Evolutionary conservation across 441 rosid genomes (phyloP).

Genomic region (Jatropha multifida): DNA sequence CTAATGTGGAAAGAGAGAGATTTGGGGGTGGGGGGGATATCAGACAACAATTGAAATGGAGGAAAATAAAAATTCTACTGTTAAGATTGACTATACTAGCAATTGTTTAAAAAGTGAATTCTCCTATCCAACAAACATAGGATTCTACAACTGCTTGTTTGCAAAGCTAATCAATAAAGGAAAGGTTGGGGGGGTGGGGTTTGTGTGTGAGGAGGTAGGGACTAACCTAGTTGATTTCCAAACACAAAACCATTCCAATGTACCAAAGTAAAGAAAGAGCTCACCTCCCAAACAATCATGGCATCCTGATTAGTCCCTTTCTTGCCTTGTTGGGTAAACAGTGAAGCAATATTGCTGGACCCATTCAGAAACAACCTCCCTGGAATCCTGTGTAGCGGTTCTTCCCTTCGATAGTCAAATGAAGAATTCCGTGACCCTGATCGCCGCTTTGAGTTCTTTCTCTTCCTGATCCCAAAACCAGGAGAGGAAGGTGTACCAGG

Average conservation of each 20-base stretch:
- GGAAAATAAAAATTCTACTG: not conserved
- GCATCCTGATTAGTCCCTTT: constrained; percentile 99
- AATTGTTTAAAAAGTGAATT: not conserved
- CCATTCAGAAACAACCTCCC: constrained; percentile 88
- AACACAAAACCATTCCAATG: not conserved
- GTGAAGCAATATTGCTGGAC: constrained; percentile 70
- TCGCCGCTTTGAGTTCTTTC: constrained; percentile 67
- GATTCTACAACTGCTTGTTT: constrained; percentile 5
- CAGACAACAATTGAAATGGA: not conserved
- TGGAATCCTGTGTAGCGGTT: constrained; percentile 66
- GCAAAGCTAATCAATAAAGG: constrained; percentile 15
- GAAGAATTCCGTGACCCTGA: constrained; percentile 65
- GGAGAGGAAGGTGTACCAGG: constrained; percentile 89
- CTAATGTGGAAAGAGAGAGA: not conserved
- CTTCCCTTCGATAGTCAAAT: constrained; percentile 66
- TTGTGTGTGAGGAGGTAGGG: no score
- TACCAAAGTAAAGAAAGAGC: constrained; percentile 26
- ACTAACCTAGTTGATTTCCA: not conserved
- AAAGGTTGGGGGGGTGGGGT: no score
- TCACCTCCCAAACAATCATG: constrained; percentile 99
- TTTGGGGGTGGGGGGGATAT: not conserved
- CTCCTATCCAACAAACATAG: constrained; percentile 3
- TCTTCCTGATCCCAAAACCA: constrained; percentile 55
- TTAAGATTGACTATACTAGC: not conserved
- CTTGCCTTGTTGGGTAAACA: constrained; percentile 92